Base-by-base conservation (phyloP, 495 filamentous ascomycete genomes). In the Geoglossum glabrum region DNA sequence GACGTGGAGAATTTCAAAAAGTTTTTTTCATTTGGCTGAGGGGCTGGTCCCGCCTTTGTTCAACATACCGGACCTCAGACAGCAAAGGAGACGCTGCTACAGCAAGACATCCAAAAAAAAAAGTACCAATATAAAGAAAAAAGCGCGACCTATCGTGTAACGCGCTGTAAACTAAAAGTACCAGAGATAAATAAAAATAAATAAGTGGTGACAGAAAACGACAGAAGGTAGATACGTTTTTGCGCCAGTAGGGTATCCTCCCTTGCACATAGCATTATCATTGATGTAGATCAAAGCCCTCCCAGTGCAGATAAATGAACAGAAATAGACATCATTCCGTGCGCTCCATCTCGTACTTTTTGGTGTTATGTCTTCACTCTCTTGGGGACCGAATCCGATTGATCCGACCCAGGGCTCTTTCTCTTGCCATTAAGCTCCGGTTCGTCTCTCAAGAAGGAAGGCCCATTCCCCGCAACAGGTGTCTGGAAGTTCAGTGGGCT, bases 401-500 rank as follows among this genome's bases (percentile, higher is more conserved):
- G 54, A 58, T 58, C 56, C 13, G 33, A 36, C 13, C 54, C 57
- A 10, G 57, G 57, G n/a, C 40, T 56, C 57, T 59, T 59, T 13
- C 57, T 49, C 31, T 59, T 59, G 10, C 23, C 31, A 10, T 50
- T 50, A 3, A 58, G 27, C 28, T 38, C 49, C 4, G 0, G 19
- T 0, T 55, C 45, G 17, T 59, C 57, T 8, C 36, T 57, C 11
- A 49, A 26, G 31, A 46, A 58, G 4, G 33, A 30, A 3, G 40
- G 46, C 7, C 56, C 40, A 54, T 26, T 38, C 19, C 56, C 76
- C 0, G 80, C 79, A 6, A 94, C 78, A 19, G 92, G 92, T 5
- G 92, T 97, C 31, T 84, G 84, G 69, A 95, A 95, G 60, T 85
- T 93, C 49, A 96, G 70, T 10, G 92, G 92, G 67, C 87, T 93